phyloP scores from a whole-genome alignment of 192 early-diverging fungal genomes.

The Allomyces macrogynus region DNA sequence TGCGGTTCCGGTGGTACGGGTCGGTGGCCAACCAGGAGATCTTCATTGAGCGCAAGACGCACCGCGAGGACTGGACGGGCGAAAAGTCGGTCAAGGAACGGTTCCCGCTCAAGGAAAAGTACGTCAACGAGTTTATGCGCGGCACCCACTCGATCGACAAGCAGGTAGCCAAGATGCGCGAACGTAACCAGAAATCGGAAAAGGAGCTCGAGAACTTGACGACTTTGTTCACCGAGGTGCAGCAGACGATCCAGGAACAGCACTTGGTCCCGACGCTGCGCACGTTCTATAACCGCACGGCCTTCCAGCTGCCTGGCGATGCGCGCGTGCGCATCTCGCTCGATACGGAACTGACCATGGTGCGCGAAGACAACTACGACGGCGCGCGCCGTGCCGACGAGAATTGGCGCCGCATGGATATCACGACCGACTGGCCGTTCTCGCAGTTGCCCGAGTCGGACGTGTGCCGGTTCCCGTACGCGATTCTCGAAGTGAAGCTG shows the following conservation, averaged over 20 bases:
- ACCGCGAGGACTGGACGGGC: constrained; percentile 79
- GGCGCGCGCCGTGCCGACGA: constrained; percentile 42
- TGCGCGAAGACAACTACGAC: constrained; percentile 74
- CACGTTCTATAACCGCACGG: constrained; percentile 61
- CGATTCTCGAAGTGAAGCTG: constrained; percentile 90
- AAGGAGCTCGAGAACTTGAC: constrained; percentile 53
- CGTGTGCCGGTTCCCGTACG: constrained; percentile 77
- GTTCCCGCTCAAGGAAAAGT: constrained; percentile 82
- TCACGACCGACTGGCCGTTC: constrained; percentile 57
- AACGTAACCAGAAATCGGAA: constrained; percentile 44
- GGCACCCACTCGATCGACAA: constrained; percentile 56
- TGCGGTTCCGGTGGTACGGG: constrained; percentile 90
- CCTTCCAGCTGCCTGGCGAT: constrained; percentile 95
- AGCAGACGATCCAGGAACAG: constrained; percentile 39
- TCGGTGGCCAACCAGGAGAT: constrained; percentile 66
- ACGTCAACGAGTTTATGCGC: constrained; percentile 66
- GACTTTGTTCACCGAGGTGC: constrained; percentile 48
- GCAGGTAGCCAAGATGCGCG: constrained; percentile 52
- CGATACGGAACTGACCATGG: constrained; percentile 86
- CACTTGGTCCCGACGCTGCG: constrained; percentile 13
- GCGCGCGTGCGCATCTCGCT: constrained; percentile 77
- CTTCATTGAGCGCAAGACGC: constrained; percentile 95
- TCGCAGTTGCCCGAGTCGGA: constrained; percentile 56
- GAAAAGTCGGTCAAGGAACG: constrained; percentile 63
- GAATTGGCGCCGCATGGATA: constrained; percentile 84